Evolutionary conservation across 345 rosid genomes (phyloP).

Genomic region (Corymbia maculata): DNA sequence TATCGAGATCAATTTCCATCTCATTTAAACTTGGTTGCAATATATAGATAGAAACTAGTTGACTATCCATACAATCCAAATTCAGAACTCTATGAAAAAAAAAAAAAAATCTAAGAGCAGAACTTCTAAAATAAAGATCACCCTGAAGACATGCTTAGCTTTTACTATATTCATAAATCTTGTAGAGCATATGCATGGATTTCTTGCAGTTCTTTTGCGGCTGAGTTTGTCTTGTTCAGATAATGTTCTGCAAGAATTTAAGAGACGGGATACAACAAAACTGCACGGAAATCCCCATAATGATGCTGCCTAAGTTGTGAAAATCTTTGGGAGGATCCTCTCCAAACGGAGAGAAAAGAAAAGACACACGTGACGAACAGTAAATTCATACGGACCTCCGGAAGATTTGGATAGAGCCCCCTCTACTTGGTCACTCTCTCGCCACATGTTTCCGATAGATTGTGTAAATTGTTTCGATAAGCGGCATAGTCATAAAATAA

Average conservation of each 20-base stretch:
- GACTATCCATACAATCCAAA: background rate
- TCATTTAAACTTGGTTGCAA: background rate
- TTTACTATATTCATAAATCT: background rate
- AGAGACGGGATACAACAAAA: background rate
- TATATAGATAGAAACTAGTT: background rate
- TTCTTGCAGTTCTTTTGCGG: background rate
- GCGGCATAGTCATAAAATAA: background rate
- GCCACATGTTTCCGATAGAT: background rate
- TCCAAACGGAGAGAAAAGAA: background rate
- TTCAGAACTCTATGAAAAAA: background rate
- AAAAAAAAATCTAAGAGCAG: background rate
- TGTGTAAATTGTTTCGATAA: background rate
- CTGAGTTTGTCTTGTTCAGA: background rate
- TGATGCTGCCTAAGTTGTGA: background rate
- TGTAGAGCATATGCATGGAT: background rate
- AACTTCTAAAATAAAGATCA: background rate
- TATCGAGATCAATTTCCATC: background rate
- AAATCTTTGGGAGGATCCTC: background rate
- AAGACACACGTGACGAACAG: background rate
- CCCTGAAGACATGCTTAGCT: background rate
- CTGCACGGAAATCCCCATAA: background rate
- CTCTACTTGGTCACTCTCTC: background rate
- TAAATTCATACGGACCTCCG: background rate
- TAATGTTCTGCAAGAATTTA: background rate
- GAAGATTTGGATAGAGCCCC: background rate